Evolutionary conservation across 768 basidiomycete genomes (phyloP).

Genomic region (Epithele typhae): DNA sequence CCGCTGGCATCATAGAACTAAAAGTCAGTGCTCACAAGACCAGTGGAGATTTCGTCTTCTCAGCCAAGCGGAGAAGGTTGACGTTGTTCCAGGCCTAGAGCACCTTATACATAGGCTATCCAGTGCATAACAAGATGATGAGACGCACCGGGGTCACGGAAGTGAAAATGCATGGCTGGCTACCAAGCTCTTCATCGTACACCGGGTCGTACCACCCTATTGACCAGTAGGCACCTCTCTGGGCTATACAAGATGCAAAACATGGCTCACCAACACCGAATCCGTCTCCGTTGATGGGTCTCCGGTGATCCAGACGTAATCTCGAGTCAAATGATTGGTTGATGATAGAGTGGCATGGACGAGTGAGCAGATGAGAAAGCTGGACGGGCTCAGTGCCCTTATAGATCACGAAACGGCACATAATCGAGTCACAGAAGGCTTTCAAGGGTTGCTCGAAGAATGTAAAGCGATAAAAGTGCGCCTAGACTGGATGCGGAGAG

Average conservation of each 20-base stretch:
- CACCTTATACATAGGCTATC: no score
- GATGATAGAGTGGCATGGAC: slow-evolving; percentile 93
- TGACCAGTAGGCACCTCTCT: not conserved
- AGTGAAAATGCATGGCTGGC: slow-evolving; percentile 93
- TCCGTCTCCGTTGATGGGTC: slow-evolving; percentile 94
- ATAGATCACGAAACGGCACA: slow-evolving; percentile 94
- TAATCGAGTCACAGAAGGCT: no score
- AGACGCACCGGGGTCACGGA: slow-evolving; percentile 81
- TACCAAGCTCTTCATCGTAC: slow-evolving; percentile 77
- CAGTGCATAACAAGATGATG: no score
- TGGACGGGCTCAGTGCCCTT: slow-evolving; percentile 93
- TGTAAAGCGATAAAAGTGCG: no score
- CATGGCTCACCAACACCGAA: slow-evolving; percentile 89
- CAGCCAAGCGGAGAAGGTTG: slow-evolving; percentile 89
- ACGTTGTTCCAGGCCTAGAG: slow-evolving; percentile 92
- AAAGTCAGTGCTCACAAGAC: slow-evolving; percentile 65
- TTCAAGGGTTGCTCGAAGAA: no score
- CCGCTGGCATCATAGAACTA: no score
- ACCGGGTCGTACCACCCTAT: slow-evolving; percentile 92
- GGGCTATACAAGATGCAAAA: not conserved
- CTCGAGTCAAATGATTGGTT: slow-evolving; percentile 97
- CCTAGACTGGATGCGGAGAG: not conserved
- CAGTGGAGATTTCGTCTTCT: slow-evolving; percentile 94
- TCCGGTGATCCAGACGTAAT: slow-evolving; percentile 70
- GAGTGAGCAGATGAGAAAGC: slow-evolving; percentile 88